Base-by-base conservation (phyloP, 805 yeast species). In the Grigorovia transvaalensis region DNA sequence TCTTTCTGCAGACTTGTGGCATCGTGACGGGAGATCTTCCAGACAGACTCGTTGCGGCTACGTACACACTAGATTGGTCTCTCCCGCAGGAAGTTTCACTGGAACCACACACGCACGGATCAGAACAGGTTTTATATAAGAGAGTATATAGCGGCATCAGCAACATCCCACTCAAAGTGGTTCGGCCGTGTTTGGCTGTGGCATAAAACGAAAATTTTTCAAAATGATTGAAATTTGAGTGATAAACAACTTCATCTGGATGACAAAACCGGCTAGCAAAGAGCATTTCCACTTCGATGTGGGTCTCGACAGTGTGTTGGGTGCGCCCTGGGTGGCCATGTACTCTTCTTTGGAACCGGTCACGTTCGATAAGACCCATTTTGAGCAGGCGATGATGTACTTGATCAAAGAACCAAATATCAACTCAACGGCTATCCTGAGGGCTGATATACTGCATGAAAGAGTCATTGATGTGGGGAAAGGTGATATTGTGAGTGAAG, bases 371-470 rank as follows among this genome's bases (percentile, higher is more conserved):
- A 63, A 54, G 13, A 66, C 65, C 5, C 87, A 88, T 67, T 88
- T 82, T 61, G 82, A 80, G 51, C 70, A 71, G 2, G 96, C 96
- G 6, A 84, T 88, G 90, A 67, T 78, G 45, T 86, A 88, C 65
- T 74, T 88, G 54, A 85, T 88, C 50, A 74, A 77, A 53, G 88
- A 87, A 56, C 96, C 96, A 17, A 86, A 89, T 64, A 85, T 88
- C 68, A 91, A 90, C 69, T 90, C 97, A 11, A 85, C 96, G 0
- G 93, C 88, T 40, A 85, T 90, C 38, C 72, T 91, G 68, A 72
- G 98, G 57, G 95, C 97, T 0, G 97, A 91, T 68, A 80, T 89
- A 23, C 64, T 86, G 46, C 71, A 73, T 45, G 84, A 81, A 57
- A 70, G 70, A 51, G 67, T 60, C 7, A 80, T 72, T 59, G 73